Conservation (phyloP, 176 grass and related monocot species). For the Carex pumila region DNA sequence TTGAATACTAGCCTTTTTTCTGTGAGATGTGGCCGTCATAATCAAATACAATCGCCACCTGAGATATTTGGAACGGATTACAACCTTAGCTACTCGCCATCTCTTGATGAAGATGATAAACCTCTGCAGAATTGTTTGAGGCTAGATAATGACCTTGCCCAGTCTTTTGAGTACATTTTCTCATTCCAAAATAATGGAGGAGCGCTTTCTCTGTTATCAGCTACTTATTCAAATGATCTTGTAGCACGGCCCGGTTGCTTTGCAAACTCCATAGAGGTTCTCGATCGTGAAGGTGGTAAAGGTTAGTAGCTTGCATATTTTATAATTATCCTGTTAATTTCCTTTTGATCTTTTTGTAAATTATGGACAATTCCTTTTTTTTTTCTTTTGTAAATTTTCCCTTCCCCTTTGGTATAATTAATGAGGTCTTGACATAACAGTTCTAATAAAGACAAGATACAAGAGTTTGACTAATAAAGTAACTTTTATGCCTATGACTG, state of each 20-base stretch:
- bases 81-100: background rate
- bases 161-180: constrained; percentile 2
- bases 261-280: background rate
- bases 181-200: background rate
- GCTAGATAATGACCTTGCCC: background rate
- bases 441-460: too few relatives aligned
- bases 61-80: background rate
- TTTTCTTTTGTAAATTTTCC: too few relatives aligned
- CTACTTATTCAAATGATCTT: background rate
- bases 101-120: background rate
- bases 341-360: too few relatives aligned
- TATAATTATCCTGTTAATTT: too few relatives aligned
- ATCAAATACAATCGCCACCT: background rate
- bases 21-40: background rate
- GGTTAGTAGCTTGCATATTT: background rate
- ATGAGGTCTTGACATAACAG: too few relatives aligned
- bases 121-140: background rate
- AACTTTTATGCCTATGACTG: too few relatives aligned
- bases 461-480: too few relatives aligned
- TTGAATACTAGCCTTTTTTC: background rate
- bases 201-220: background rate
- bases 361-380: too few relatives aligned
- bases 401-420: too few relatives aligned
- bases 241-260: background rate
- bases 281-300: background rate